These are phyloP conservation scores for Lyophyllum decastes DNA, from an alignment of 768 basidiomycete genomes.

Conservation along the genomic window DNA sequence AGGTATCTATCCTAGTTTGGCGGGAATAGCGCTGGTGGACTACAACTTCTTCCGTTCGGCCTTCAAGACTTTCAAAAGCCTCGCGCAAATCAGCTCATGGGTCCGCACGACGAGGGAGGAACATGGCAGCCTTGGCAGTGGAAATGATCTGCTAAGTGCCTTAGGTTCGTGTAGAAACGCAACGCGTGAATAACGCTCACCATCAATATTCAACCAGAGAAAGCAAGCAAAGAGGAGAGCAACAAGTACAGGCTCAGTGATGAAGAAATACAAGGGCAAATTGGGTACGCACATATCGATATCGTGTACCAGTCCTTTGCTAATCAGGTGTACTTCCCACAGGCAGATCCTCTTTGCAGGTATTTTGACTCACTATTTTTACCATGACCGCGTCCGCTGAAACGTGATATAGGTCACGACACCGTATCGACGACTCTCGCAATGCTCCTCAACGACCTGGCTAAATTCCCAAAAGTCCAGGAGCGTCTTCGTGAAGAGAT, in stretches of 20 bases:
- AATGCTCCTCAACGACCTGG: slow-evolving; percentile 4
- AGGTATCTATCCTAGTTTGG: slow-evolving; percentile 1
- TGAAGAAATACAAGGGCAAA: slow-evolving; percentile 5
- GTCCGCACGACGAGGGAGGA: slow-evolving; percentile 1
- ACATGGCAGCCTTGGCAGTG: slow-evolving; percentile 1
- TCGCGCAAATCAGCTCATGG: slow-evolving; percentile 1
- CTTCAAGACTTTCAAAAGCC: slow-evolving; percentile 1
- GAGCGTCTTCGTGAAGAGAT: slow-evolving; percentile 6
- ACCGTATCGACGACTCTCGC: slow-evolving; percentile 5
- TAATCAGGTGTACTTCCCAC: not conserved
- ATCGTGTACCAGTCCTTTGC: not conserved
- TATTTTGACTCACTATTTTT: not conserved
- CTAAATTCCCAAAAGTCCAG: not conserved
- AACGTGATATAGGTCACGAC: not conserved
- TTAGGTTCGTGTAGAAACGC: not conserved
- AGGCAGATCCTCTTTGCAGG: not conserved
- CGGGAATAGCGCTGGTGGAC: slow-evolving; percentile 1
- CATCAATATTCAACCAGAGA: not conserved
- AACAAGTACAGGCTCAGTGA: slow-evolving; percentile 2
- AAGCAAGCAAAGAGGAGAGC: slow-evolving; percentile 2
- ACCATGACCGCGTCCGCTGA: not conserved
- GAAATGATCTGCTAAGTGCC: slow-evolving; percentile 4
- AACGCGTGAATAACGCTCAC: not conserved
- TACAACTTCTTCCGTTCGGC: slow-evolving; percentile 9
- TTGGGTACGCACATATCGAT: not conserved